Percentiles rank a stretch among this genome's conserved stretches.
Evolutionary conservation across 2,329 filamentous ascomycete species (phyloP).

Genomic region (Tolypocladium amazonense): DNA sequence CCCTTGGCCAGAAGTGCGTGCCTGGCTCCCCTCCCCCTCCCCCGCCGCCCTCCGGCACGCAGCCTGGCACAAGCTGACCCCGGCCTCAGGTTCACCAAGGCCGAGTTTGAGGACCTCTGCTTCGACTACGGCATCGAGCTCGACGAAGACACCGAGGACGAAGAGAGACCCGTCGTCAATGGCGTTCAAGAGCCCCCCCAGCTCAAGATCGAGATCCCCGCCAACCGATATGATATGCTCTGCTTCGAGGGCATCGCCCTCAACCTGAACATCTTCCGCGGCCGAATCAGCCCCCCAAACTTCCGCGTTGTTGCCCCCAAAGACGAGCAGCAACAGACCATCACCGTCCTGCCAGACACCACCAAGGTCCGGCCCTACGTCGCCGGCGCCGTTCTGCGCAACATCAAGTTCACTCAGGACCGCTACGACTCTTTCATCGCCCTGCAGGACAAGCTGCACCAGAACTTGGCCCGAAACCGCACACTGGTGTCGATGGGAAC

Average conservation of each 20-base stretch:
- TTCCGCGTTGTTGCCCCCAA: constrained; percentile 66
- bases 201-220: constrained; percentile 95
- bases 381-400: constrained; percentile 78
- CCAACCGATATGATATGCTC: constrained; percentile 89
- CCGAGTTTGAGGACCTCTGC: constrained; percentile 94
- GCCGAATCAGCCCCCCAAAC: constrained; percentile 63
- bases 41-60: constrained; percentile 9
- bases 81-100: constrained; percentile 62
- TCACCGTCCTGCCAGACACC: constrained; percentile 70
- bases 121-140: constrained; percentile 98
- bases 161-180: constrained; percentile 62
- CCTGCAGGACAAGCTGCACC: constrained; percentile 95
- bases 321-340: constrained; percentile 63
- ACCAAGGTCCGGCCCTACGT: constrained; percentile 75
- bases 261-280: constrained; percentile 92
- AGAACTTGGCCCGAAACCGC: constrained; percentile 85
- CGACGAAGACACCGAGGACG: constrained; percentile 83
- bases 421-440: constrained; percentile 96
- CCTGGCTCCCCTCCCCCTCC: constrained; percentile 3
- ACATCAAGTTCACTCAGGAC: constrained; percentile 83
- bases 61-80: constrained; percentile 8
- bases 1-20: constrained; percentile 70
- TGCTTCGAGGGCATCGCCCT: constrained; percentile 95
- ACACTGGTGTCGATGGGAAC: constrained; percentile 96
- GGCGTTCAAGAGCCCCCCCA: constrained; percentile 80